Evolutionary conservation across 1,284 basidiomycete genomes (phyloP).

Genomic region (Ganoderma lingzhi): DNA sequence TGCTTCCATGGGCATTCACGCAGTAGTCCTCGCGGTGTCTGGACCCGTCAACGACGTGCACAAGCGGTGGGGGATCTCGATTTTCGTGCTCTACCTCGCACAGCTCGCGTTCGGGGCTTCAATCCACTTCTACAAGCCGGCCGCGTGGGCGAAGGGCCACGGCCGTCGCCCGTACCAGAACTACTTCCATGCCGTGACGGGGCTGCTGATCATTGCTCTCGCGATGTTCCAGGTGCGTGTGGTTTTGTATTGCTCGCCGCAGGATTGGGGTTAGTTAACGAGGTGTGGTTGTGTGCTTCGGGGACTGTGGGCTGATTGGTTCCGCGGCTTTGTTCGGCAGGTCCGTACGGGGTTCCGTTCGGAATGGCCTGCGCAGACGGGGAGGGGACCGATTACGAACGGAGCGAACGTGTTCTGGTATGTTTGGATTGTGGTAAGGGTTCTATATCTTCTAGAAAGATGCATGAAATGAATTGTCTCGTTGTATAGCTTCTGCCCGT

Average conservation of each 20-base stretch:
- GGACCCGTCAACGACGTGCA: constrained; percentile 57
- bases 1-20: constrained; percentile 56
- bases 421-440: constrained; percentile 61
- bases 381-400: constrained; percentile 46
- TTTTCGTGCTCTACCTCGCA: constrained; percentile 65
- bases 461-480: constrained; percentile 38
- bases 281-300: constrained; percentile 52
- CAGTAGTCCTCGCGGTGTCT: constrained; percentile 47
- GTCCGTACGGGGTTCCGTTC: constrained; percentile 55
- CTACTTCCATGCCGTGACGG: constrained; percentile 63
- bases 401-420: constrained; percentile 55
- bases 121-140: constrained; percentile 66
- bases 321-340: constrained; percentile 48
- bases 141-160: constrained; percentile 37
- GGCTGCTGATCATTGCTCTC: constrained; percentile 57
- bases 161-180: constrained; percentile 60
- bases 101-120: constrained; percentile 66
- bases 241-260: neutral
- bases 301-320: constrained; percentile 21
- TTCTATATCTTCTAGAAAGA: neutral
- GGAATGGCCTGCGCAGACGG: constrained; percentile 57
- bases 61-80: constrained; percentile 65
- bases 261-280: constrained; percentile 2
- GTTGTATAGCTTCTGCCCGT: constrained; percentile 51
- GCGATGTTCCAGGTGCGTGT: constrained; percentile 59